These are phyloP conservation scores for Ustilago trichophora DNA, from an alignment of 1,284 basidiomycete genomes.

Conservation along the genomic window DNA sequence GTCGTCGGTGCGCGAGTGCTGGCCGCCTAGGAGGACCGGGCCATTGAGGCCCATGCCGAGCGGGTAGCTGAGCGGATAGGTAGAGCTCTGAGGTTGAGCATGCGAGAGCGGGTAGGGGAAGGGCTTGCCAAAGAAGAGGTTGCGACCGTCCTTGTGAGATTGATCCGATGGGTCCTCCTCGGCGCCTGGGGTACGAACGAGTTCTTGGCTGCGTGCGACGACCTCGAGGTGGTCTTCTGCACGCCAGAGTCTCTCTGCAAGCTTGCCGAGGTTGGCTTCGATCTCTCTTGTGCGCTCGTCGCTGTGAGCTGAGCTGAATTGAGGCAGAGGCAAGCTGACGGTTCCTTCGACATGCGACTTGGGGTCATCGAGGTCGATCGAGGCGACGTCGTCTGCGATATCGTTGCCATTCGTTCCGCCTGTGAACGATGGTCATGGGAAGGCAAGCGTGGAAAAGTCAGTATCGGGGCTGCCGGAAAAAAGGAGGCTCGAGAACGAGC, in stretches of 20 bases:
- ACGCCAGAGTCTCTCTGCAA: slow-evolving; percentile 59
- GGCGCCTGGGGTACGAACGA: slow-evolving; percentile 44
- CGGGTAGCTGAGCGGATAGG: slow-evolving; percentile 64
- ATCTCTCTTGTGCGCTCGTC: slow-evolving; percentile 51
- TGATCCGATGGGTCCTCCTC: slow-evolving; percentile 15
- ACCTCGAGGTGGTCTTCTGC: slow-evolving; percentile 56
- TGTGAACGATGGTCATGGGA: no score
- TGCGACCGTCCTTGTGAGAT: slow-evolving; percentile 13
- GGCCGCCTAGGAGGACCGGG: slow-evolving; percentile 57
- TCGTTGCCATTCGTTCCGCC: slow-evolving; percentile 12
- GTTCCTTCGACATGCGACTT: slow-evolving; percentile 10
- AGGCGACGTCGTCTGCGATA: slow-evolving; percentile 32
- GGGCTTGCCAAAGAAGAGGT: slow-evolving; percentile 48
- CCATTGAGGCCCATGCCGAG: slow-evolving; percentile 63
- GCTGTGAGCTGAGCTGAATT: slow-evolving; percentile 39
- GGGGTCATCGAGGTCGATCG: slow-evolving; percentile 38
- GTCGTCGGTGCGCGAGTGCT: slow-evolving; percentile 40
- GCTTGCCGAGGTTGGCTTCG: slow-evolving; percentile 47
- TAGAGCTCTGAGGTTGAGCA: slow-evolving; percentile 56
- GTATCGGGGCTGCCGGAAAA: no score
- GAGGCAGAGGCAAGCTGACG: slow-evolving; percentile 52
- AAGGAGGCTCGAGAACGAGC: no score
- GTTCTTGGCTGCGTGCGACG: slow-evolving; percentile 39
- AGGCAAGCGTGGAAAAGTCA: not conserved
- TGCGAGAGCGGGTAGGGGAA: slow-evolving; percentile 63